Conservation (phyloP, 108 stramenopile species). For the Nitzschia palea region DNA sequence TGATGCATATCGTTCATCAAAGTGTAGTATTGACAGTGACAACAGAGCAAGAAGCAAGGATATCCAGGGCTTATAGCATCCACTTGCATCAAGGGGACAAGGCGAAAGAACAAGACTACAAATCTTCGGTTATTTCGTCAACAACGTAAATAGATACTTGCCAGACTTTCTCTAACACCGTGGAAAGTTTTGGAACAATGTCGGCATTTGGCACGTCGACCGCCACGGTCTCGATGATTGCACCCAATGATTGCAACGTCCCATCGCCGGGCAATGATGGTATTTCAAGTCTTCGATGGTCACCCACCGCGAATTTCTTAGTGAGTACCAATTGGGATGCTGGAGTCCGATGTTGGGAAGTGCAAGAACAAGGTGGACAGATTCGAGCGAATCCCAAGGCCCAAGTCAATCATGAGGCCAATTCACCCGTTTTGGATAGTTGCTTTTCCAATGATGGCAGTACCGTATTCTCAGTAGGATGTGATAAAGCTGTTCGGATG, state of each 20-base stretch:
- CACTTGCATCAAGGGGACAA: no score
- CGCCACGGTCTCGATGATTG: conserved; percentile 31
- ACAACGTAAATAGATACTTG: no score
- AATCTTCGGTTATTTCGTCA: no score
- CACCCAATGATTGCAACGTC: conserved; percentile 70
- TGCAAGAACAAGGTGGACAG: conserved; percentile 73
- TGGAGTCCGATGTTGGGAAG: conserved; percentile 89
- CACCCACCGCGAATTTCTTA: conserved; percentile 72
- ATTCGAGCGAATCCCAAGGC: conserved; percentile 72
- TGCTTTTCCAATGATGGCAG: conserved; percentile 73
- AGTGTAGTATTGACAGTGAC: no score
- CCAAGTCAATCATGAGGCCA: conserved; percentile 77
- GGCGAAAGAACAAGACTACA: no score
- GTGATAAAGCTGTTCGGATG: conserved; percentile 89
- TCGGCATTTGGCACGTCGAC: conserved; percentile 20
- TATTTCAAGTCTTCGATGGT: conserved; percentile 71
- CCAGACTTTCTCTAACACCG: no score
- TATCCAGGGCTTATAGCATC: no score
- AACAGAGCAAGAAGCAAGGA: no score
- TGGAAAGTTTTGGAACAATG: no score
- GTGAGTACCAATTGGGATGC: conserved; percentile 82
- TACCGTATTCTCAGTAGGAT: conserved; percentile 78
- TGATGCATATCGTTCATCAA: no score
- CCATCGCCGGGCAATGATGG: conserved; percentile 75
- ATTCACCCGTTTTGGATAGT: conserved; percentile 66